These are phyloP conservation scores for Suaeda aralocaspica DNA, from an alignment of 148 eudicot genomes.

Conservation along the genomic window DNA sequence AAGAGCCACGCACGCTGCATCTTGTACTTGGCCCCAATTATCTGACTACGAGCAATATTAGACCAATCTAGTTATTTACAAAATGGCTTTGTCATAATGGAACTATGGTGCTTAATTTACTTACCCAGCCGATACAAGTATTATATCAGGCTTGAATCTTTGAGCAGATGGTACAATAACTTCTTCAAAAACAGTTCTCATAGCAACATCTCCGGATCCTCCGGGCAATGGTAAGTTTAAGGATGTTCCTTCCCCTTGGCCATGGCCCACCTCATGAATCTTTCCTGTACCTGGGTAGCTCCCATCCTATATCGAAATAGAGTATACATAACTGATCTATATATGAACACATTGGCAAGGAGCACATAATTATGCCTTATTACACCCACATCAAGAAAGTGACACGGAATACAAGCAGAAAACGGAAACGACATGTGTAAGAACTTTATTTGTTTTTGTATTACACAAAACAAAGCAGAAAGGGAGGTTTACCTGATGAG, in stretches of 20 bases:
- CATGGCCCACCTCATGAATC: slow-evolving; percentile 63
- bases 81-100: not conserved
- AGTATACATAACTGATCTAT: not conserved
- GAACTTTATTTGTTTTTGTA: not conserved
- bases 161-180: slow-evolving; percentile 80
- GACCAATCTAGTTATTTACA: too few species aligned
- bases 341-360: not conserved
- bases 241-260: slow-evolving; percentile 81
- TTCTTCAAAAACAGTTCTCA: slow-evolving; percentile 80
- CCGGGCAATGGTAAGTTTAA: slow-evolving; percentile 86
- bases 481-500: slow-evolving; percentile 66
- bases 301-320: slow-evolving; percentile 54
- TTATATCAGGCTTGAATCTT: slow-evolving; percentile 86
- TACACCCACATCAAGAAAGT: not conserved
- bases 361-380: not conserved
- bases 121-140: slow-evolving; percentile 95
- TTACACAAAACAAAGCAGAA: slow-evolving; percentile 12
- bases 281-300: slow-evolving; percentile 97
- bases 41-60: too few species aligned
- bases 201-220: slow-evolving; percentile 82
- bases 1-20: not conserved
- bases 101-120: slow-evolving; percentile 2
- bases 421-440: too few species aligned
- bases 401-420: too few species aligned
- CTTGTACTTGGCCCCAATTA: not conserved